Conservation (phyloP, 352 stramenopile genomes). For the Phytopythium kandeliae region DNA sequence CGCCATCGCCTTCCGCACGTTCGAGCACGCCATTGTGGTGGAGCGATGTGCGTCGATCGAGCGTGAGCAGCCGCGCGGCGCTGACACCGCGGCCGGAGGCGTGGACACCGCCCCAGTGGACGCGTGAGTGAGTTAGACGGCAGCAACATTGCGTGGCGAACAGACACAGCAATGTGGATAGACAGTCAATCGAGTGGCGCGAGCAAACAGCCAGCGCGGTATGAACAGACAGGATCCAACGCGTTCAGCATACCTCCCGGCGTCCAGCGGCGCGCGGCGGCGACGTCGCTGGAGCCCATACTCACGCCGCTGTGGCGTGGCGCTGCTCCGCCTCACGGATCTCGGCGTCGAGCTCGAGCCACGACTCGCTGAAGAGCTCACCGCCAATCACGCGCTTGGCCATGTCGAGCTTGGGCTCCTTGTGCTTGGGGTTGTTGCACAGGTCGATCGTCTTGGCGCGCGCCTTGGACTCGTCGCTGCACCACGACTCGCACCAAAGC, state of each 20-base stretch:
- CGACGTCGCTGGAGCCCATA: background rate
- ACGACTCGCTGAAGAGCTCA: slow-evolving; percentile 96
- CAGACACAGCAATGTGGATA: no score
- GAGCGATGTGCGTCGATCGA: slow-evolving; percentile 27
- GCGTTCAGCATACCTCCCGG: background rate
- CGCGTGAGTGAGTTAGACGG: background rate
- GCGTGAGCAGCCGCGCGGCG: no score
- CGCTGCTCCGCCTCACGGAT: slow-evolving; percentile 76
- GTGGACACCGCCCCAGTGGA: background rate
- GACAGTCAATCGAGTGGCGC: no score
- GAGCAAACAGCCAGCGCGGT: no score
- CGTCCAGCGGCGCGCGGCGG: background rate
- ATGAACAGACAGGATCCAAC: no score
- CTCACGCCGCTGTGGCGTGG: background rate
- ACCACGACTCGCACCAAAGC: slow-evolving; percentile 99
- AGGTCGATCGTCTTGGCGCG: slow-evolving; percentile 99
- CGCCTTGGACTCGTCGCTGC: slow-evolving; percentile 96
- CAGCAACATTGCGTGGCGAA: no score
- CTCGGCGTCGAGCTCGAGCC: slow-evolving; percentile 97
- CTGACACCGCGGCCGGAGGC: no score
- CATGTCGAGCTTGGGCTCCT: slow-evolving; percentile 99
- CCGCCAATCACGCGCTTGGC: slow-evolving; percentile 98
- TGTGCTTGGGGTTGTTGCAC: slow-evolving; percentile 99
- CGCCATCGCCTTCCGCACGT: slow-evolving; percentile 68
- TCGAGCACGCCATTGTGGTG: slow-evolving; percentile 62